Base-by-base conservation (phyloP, 1,139 yeast species). In the Zhuliangozyma blackwelliae region DNA sequence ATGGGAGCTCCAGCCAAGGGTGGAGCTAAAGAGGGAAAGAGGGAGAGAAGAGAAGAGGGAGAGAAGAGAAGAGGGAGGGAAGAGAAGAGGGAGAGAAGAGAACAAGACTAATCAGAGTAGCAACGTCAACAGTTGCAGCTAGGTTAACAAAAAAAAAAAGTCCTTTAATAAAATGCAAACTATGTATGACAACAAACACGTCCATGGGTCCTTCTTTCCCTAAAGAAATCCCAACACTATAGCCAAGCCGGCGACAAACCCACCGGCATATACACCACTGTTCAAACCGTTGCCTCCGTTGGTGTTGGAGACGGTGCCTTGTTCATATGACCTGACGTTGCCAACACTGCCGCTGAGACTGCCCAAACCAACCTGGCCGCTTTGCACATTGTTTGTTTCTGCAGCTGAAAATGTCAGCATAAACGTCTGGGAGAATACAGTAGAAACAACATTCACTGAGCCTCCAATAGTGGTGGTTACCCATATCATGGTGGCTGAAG, bases 311-410 rank as follows among this genome's bases (percentile, higher is more conserved):
- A 59, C 44, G 2, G 72, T 65, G 10, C 61, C 54, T 36, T 54
- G 54, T 2, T 45, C 44, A 43, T 70, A 70, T 2, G 61, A 45
- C 41, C 68, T 59, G 21, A 61, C 40, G 0, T 48, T 57, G 5
- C 75, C 75, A 9, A 65, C 62, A 3, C 54, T 37, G 1, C 68
- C 69, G 20, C 58, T 48, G 10, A 59, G 40, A 5, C 62, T 46
- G 2, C 73, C 75, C 40, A 70, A 44, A 0, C 75, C 76, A 23
- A 68, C 49, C 3, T 47, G 42, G 1, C 75, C 76, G 12, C 43
- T 38, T 25, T 39, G 22, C 10, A 44, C 48, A 21, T 37, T 46
- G 11, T 46, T 53, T 2, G 54, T 44, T n/a, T 47, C 45, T 1
- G 61, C 57, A 2, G 43, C 39, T 1, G 59, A 40, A 38, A 46